Evolutionary conservation across 805 yeast species (phyloP).

Genomic region (Allodekkera sacchari): DNA sequence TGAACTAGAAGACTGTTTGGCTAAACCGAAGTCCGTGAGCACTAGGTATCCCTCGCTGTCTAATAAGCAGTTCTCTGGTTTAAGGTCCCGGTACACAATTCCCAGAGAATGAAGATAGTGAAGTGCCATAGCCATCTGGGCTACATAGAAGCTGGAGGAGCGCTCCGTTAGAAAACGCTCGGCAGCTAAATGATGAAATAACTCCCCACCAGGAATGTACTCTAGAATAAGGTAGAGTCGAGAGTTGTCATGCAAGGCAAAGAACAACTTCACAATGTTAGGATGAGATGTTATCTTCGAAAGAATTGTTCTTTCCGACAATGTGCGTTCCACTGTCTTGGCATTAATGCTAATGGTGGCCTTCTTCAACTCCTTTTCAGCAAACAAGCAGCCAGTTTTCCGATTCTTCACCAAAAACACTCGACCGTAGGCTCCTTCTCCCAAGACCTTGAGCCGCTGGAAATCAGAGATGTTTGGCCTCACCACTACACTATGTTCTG

Average conservation of each 20-base stretch:
- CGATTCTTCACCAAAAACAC: constrained; percentile 65
- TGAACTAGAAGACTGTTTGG: constrained; percentile 33
- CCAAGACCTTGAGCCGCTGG: constrained; percentile 62
- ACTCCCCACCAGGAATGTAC: constrained; percentile 87
- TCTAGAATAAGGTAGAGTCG: constrained; percentile 70
- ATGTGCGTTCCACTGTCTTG: constrained; percentile 59
- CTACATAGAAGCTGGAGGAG: constrained; percentile 64
- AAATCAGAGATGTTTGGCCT: constrained; percentile 60
- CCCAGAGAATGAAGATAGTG: constrained; percentile 69
- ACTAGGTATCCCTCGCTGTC: constrained; percentile 70
- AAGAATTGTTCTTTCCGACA: constrained; percentile 66
- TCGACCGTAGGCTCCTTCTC: constrained; percentile 84
- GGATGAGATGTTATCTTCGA: constrained; percentile 61
- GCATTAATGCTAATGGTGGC: constrained; percentile 55
- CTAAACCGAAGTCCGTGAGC: constrained; percentile 79
- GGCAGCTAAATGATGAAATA: constrained; percentile 52
- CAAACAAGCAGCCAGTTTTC: constrained; percentile 55
- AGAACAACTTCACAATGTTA: constrained; percentile 72
- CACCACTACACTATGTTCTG: constrained; percentile 8
- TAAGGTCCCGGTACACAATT: constrained; percentile 76
- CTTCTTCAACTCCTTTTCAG: constrained; percentile 77
- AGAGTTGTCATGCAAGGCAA: constrained; percentile 71
- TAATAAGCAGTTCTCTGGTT: constrained; percentile 81
- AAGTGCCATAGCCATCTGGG: constrained; percentile 73
- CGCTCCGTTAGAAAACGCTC: constrained; percentile 41